phyloP scores from a whole-genome alignment of 1,284 basidiomycete species.

The Quambalaria eucalypti region DNA sequence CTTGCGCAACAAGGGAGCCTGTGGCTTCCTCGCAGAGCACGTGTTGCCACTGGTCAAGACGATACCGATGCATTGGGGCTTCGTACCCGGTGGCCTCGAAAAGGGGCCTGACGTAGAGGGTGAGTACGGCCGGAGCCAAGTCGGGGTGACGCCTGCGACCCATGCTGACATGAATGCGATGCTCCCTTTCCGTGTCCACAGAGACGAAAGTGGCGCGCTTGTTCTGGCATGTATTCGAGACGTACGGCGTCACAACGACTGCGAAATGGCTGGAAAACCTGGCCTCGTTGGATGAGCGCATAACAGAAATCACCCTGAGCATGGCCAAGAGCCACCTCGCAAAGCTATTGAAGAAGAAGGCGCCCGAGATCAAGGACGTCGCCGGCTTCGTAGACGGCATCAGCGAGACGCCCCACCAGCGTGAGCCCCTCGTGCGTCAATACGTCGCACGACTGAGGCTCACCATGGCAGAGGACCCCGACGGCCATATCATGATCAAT shows the following conservation, averaged over 20 bases:
- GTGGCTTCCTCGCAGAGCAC: constrained; percentile 28
- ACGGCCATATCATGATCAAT: constrained; percentile 67
- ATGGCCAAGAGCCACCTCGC: too few species aligned
- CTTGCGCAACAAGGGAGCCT: constrained; percentile 19
- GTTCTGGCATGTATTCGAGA: constrained; percentile 26
- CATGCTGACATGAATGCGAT: too few species aligned
- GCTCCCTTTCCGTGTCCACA: neutral
- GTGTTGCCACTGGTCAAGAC: constrained; percentile 16
- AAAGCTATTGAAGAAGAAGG: too few species aligned
- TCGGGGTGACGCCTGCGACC: neutral
- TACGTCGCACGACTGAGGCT: constrained; percentile 25
- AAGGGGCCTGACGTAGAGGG: constrained; percentile 3
- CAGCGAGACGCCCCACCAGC: neutral
- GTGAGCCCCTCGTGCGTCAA: neutral
- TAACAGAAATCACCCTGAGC: too few species aligned
- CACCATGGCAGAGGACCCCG: constrained; percentile 5
- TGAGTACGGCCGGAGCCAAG: constrained; percentile 1
- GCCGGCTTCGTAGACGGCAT: neutral
- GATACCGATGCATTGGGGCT: constrained; percentile 32
- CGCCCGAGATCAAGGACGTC: neutral
- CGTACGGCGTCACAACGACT: constrained; percentile 11
- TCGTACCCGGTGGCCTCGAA: constrained; percentile 32
- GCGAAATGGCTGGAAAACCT: too few species aligned
- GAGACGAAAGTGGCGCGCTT: constrained; percentile 21
- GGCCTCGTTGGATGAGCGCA: too few species aligned